Evolutionary conservation across 306 rosid species (phyloP), one percentile per base, ranked within the genome.

Genomic region (Pterocarpus santalinus): DNA sequence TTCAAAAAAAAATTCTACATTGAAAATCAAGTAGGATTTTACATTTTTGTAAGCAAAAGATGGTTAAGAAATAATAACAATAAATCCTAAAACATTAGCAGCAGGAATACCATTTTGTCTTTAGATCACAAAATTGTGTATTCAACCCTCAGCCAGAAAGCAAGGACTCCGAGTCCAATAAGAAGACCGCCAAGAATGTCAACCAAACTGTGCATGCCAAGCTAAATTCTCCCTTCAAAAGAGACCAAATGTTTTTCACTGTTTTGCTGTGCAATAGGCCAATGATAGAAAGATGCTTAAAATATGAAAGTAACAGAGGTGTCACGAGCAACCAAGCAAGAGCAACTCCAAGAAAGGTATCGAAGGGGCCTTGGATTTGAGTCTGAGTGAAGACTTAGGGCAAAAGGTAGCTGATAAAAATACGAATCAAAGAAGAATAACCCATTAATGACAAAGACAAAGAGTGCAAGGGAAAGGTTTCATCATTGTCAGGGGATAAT

Each of bases 191-290:
- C 85, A 36, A 92, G 71, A 82, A 95, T 17, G 85, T 95, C 99
- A 69, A 93, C 52, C 75, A 91, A 64, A 75, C 96, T 95, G 88
- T 95, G 98, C 98, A 93, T 93, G 60, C 99, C 97, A 10, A 95
- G 97, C 85, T 93, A 93, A 70, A 95, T 87, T 90, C 98, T 95
- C 80, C 97, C 98, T 95, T 38, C 84, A 85, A 86, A 58, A 69
- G 66, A 69, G 61, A 81, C 69, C 78, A 61, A 69, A 81, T 35
- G 49, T 60, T 17, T 38, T 75, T 55, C 83, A 68, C 68, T 73
- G 63, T 49, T 81, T 58, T 75, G 33, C 68, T 39, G 49, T 69
- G 63, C 73, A 41, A 30, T 34, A 7, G 73, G 41, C 85, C 88
- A 44, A 76, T 38, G 65, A 63, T 52, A 65, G 39, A 69, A 70